Base-by-base conservation (phyloP, 495 filamentous ascomycete species). In the Podospora australis region DNA sequence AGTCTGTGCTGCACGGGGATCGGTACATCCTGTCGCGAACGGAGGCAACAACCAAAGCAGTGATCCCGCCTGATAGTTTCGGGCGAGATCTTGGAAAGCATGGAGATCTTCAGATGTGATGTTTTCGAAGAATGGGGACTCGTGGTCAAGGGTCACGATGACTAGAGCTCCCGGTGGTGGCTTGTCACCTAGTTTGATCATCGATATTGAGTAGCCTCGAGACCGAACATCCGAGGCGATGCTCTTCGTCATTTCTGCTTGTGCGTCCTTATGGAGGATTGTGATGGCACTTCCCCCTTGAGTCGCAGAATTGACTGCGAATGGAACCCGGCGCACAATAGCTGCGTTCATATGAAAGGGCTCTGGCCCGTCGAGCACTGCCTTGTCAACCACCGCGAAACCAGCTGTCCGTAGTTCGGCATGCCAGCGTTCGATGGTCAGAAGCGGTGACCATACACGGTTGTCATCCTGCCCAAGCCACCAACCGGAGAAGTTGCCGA, bases 321-420 rank as follows among this genome's bases (percentile, higher is more conserved):
- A 19, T 5, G 39, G 42, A 7, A 17, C 35, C 22, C 34, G 42
- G 19, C 50, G 32, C 11, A 61, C 1, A 5, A 61, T 54, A 14
- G 54, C 39, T 2, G 42, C 38, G 9, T 16, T 36, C 2, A 34
- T 28, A 11, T 56, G 50, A 11, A 54, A 42, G 2, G 45, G 30
- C 29, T 52, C 44, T 44, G 52, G 46, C 29, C 17, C 50, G 35
- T 65, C 59, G 6, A 19, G 5, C 9, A 65, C 36, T 6, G 50
- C 49, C 6, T 46, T 34, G 14, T 80, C 77, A 23, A 73, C 52
- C 0, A 74, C 72, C 5, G 65, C 67, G 43, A 80, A 79, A 4
- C 70, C 70, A 0, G 54, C 44, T 0, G 57, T 55, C n/a, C 45
- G 48, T 16, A 80, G 58, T 6, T 71, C 20, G 0, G 16, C 16